Base-by-base conservation (phyloP, 805 yeast genomes). In the Wickerhamomyces hampshirensis region DNA sequence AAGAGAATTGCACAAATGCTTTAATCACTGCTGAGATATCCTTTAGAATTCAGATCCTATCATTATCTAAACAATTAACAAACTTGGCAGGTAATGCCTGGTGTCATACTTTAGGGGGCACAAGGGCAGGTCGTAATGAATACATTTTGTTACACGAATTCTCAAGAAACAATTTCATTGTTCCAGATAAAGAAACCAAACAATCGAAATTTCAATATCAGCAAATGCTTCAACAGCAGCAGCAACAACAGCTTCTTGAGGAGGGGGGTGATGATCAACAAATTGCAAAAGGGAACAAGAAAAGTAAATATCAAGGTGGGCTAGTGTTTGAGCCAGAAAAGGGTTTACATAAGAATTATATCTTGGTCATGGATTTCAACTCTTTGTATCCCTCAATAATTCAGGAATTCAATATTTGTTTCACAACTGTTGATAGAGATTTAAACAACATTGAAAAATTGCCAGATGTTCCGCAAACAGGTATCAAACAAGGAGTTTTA, bases 311-410 rank as follows among this genome's bases (percentile, higher is more conserved):
- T 57, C 85, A 84, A 56, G 96, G 96, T 69, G 96, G 98, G 58
- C 71, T 87, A 46, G 98, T 93, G 21, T 86, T 93, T 60, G 98
- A 93, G 46, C 98, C 98, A 1, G 96, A 85, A 53, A 87, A 83
- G 56, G 98, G 98, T 2, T 66, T 93, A 28, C 96, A 91, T 56
- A 87, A 86, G 55, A 83, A 86, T 47, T 85, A 82, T 56, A 75
- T 88, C 3, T 63, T 93, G 44, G 98, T 93, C 16, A 89, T 93
- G 98, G 98, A 93, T 65, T 93, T 93, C 80, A 93, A 93, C 64
- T 87, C 96, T 33, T 73, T 93, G 65, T 93, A 93, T 56, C 98
- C 98, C 8, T 85, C 96, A 43, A 91, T 93, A 55, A 93, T 93
- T 49, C 98, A 93, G 63, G 98, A 93, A 61, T 93, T 74, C 61